Evolutionary conservation across 345 rosid species (phyloP), one percentile per base, ranked within the genome.

Genomic region (Citrus sp.): DNA sequence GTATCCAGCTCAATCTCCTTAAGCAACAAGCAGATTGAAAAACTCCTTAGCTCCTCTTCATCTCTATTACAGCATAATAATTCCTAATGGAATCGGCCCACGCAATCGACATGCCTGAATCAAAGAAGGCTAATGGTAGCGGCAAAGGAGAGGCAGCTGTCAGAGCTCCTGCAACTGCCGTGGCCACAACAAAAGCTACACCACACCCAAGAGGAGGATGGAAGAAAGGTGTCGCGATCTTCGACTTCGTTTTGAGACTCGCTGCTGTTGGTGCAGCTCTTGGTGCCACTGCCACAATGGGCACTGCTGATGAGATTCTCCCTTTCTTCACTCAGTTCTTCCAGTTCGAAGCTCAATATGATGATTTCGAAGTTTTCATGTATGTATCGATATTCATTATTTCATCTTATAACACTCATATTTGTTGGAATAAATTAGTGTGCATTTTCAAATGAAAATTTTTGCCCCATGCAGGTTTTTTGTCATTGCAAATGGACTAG

Each of bases 321-420:
- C 89, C 94, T 2, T 91, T 89, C 81, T 85, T 87, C 87, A 91
- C 92, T 5, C 94, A 88, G 73, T 89, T 91, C 87, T 81, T 91
- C 72, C 91, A 87, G 83, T 91, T 91, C 82, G 81, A 86, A 25
- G 94, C 90, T 49, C n/a, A 83, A 67, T 91, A 80, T 51, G 72
- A 83, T 42, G 91, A 89, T 69, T 37, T 91, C n/a, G 82, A 80
- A 0, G 60, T 83, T 49, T 88, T 90, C 77, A 18, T 37, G 94
- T 85, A 83, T 12, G 78, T 22, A 14, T 73, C 1, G 21, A 54
- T 0, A 54, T 18, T 7, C 22, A 18, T 54, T 54, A 54, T 18
- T 46, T 46, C 51, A 46, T 46, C 18, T 46, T 46, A 46, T 46
- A 46, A 13, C 13, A 46, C 4, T 46, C 5, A 46, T 46, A 46